These are phyloP conservation scores for Trichoderma harzianum DNA, from an alignment of 2,329 filamentous ascomycete genomes.

Conservation along the genomic window DNA sequence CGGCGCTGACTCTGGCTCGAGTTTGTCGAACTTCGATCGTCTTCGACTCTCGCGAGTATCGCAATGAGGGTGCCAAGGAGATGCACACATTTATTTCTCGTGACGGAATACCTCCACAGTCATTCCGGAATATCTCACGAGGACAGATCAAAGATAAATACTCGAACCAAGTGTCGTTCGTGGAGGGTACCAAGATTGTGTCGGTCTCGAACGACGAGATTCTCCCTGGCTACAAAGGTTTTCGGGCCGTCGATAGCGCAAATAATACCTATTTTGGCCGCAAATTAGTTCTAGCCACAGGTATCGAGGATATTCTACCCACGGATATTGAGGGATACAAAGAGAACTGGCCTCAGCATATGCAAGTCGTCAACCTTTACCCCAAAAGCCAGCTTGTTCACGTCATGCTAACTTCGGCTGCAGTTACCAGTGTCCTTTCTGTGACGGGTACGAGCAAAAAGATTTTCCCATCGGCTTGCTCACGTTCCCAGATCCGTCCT, in stretches of 20 bases:
- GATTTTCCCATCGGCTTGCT: constrained; percentile 45
- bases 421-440: constrained; percentile 53
- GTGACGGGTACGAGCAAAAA: constrained; percentile 58
- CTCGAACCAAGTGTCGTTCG: constrained; percentile 33
- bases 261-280: constrained; percentile 45
- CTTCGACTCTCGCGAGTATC: constrained; percentile 49
- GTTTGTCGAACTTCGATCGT: constrained; percentile 46
- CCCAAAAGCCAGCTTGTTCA: neutral
- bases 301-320: constrained; percentile 47
- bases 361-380: constrained; percentile 28
- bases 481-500: constrained; percentile 35
- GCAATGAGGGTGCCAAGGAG: constrained; percentile 45
- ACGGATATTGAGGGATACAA: constrained; percentile 49
- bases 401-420: neutral
- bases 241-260: constrained; percentile 38
- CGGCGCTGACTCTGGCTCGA: constrained; percentile 46
- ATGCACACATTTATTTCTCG: constrained; percentile 46
- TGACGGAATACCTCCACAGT: constrained; percentile 37
- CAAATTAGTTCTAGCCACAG: constrained; percentile 55
- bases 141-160: constrained; percentile 33
- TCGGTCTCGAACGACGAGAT: constrained; percentile 28
- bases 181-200: neutral
- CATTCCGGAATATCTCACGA: constrained; percentile 34
- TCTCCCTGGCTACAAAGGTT: constrained; percentile 26
- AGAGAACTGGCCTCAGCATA: constrained; percentile 36